Conservation (phyloP, 495 filamentous ascomycete species). For the Xylaria intraflava region DNA sequence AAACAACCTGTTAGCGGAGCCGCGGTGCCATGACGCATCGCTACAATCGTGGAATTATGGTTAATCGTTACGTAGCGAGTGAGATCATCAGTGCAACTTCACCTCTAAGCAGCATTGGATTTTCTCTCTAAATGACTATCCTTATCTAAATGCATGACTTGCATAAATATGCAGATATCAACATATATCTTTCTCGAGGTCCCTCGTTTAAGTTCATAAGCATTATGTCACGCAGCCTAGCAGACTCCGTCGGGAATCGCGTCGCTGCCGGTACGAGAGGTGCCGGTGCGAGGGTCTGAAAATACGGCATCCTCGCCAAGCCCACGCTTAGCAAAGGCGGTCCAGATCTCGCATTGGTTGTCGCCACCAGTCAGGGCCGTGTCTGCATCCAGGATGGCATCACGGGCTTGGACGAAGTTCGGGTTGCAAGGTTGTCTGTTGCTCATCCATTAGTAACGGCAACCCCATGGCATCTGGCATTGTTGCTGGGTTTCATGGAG, state of each 20-base stretch:
- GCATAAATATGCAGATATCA: too few species aligned
- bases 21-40: constrained; percentile 2
- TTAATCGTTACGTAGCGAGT: background rate
- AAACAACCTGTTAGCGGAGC: background rate
- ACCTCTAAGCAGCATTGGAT: too few species aligned
- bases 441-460: background rate
- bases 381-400: constrained; percentile 51
- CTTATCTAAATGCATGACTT: too few species aligned
- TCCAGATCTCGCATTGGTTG: constrained; percentile 49
- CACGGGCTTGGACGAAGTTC: constrained; percentile 43
- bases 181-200: too few species aligned
- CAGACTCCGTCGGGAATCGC: constrained; percentile 24
- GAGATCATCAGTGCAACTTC: background rate
- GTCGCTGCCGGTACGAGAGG: constrained; percentile 21
- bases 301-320: constrained; percentile 33
- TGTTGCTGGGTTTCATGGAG: too few species aligned
- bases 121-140: too few species aligned
- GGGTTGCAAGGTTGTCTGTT: constrained; percentile 45
- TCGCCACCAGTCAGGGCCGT: constrained; percentile 41
- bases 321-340: constrained; percentile 45
- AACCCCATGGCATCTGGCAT: background rate
- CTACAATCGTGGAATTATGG: too few species aligned
- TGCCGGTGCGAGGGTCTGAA: constrained; percentile 15
- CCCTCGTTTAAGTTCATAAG: too few species aligned
- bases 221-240: too few species aligned